These are phyloP conservation scores for Skeletonema marinoi DNA, from an alignment of 108 stramenopile species.

Conservation along the genomic window DNA sequence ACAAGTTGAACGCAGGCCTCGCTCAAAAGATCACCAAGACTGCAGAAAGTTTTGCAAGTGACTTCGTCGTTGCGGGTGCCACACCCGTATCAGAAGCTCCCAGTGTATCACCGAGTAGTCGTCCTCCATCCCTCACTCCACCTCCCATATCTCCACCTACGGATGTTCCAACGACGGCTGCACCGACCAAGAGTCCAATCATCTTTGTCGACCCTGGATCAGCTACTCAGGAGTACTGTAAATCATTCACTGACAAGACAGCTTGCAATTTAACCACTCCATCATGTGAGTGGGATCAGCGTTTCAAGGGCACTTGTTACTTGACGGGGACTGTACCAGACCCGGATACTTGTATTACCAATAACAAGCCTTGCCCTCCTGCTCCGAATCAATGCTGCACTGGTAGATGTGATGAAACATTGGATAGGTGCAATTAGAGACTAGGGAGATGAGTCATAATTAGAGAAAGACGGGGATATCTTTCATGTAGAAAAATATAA, in stretches of 20 bases:
- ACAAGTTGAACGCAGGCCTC: background rate
- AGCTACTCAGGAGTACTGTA: background rate
- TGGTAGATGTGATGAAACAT: background rate
- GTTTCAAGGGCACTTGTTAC: background rate
- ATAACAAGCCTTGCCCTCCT: background rate
- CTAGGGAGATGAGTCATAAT: background rate
- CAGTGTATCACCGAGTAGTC: slow-evolving; percentile 9
- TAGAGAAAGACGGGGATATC: too few relatives aligned
- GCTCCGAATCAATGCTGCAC: background rate
- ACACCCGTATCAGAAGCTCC: slow-evolving; percentile 29
- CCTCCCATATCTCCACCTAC: background rate
- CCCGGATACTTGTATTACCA: background rate
- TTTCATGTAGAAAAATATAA: background rate
- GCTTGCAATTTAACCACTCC: background rate
- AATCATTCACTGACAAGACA: background rate
- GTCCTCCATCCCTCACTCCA: background rate
- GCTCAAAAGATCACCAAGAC: slow-evolving; percentile 8
- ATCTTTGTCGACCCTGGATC: background rate
- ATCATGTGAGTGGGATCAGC: background rate
- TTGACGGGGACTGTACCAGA: background rate
- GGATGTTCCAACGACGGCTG: background rate
- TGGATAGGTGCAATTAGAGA: background rate
- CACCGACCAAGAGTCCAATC: background rate
- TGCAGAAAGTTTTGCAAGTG: slow-evolving; percentile 17
- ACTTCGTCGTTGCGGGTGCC: slow-evolving; percentile 21